A percentile compares a stretch with the other conserved stretches of the same genome.
Conservation (phyloP, 306 rosid species). For the cucumber (Cucumis sativus) region DNA sequence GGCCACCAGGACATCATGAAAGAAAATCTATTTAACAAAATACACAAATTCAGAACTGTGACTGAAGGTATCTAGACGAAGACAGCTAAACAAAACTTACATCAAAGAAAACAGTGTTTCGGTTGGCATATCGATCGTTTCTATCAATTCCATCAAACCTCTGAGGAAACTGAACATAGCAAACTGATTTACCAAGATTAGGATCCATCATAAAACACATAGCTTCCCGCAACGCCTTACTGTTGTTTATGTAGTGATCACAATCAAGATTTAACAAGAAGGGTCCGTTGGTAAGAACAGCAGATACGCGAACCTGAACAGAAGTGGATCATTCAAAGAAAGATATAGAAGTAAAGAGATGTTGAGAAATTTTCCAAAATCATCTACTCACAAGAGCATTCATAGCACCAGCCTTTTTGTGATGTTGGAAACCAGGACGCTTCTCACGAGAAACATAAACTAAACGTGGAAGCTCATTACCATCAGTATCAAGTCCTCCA, state of each 20-base stretch:
- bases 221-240: slow-evolving; percentile 95
- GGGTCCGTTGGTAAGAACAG: slow-evolving; percentile 95
- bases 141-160: slow-evolving; percentile 96
- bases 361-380: background rate
- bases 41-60: background rate
- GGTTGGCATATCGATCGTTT: slow-evolving; percentile 91
- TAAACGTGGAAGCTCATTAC: slow-evolving; percentile 85
- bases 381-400: slow-evolving; percentile 78
- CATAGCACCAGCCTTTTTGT: slow-evolving; percentile 99
- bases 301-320: slow-evolving; percentile 89
- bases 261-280: slow-evolving; percentile 97
- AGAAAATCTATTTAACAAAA: background rate
- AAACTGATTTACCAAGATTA: slow-evolving; percentile 80
- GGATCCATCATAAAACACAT: slow-evolving; percentile 99
- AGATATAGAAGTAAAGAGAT: background rate
- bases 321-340: background rate
- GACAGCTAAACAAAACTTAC: slow-evolving; percentile 29
- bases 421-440: slow-evolving; percentile 99
- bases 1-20: background rate
- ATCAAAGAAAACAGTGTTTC: slow-evolving; percentile 94
- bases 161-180: slow-evolving; percentile 97
- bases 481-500: slow-evolving; percentile 91
- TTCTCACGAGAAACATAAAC: slow-evolving; percentile 99
- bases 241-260: slow-evolving; percentile 96
- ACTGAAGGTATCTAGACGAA: background rate